Evolutionary conservation across 2,329 filamentous ascomycete species (phyloP).

Genomic region (Nemania abortiva): DNA sequence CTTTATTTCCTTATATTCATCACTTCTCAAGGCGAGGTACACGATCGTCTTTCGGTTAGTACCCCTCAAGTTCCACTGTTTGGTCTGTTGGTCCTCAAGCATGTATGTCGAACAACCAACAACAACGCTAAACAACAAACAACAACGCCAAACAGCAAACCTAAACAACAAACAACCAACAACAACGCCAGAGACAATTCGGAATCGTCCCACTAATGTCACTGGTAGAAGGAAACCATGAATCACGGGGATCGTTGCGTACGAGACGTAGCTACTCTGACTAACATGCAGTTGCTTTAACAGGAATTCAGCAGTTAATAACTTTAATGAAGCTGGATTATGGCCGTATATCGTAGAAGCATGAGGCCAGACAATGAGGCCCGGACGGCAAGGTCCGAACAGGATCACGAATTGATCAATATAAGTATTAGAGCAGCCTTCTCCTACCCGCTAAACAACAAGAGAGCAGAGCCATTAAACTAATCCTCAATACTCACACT

Average conservation of each 20-base stretch:
- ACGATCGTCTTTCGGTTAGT: too few species aligned
- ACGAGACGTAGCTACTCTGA: too few species aligned
- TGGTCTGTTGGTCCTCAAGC: constrained; percentile 14
- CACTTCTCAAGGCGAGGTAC: constrained; percentile 9
- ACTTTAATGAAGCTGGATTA: constrained; percentile 8
- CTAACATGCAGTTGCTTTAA: constrained; percentile 12
- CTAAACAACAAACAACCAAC: background rate
- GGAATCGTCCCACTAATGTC: constrained; percentile 16
- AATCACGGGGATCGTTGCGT: too few species aligned
- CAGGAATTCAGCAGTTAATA: constrained; percentile 10
- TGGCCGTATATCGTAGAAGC: constrained; percentile 10
- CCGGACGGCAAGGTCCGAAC: constrained; percentile 18
- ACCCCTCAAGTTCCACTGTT: constrained; percentile 16
- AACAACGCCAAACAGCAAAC: background rate
- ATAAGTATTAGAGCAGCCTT: constrained; percentile 20
- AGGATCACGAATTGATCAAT: constrained; percentile 16
- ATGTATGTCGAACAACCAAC: constrained; percentile 15
- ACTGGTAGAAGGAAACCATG: constrained; percentile 18
- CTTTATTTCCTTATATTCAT: too few species aligned
- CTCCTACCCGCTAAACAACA: constrained; percentile 16
- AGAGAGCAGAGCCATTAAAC: constrained; percentile 19
- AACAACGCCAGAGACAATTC: constrained; percentile 18
- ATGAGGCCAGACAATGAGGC: constrained; percentile 11
- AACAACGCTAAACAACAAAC: background rate
- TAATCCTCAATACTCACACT: constrained; percentile 18